Evolutionary conservation across 2,329 filamentous ascomycete species (phyloP).

Genomic region (Botryotinia calthae): DNA sequence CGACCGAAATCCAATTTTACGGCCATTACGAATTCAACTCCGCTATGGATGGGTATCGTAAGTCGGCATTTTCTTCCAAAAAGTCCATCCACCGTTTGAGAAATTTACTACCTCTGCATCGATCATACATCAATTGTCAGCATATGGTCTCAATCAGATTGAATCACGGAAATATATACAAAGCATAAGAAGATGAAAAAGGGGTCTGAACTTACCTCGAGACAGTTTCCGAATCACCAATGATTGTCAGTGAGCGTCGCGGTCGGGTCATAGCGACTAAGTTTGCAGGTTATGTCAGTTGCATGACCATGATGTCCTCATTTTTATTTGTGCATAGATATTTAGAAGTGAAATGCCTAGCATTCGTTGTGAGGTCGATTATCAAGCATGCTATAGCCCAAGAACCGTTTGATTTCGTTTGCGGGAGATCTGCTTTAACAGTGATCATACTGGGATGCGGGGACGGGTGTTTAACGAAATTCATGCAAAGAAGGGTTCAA

Average conservation of each 20-base stretch:
- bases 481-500: conserved; percentile 16
- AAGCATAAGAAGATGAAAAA: conserved; percentile 18
- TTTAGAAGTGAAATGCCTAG: neutral
- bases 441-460: neutral
- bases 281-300: conserved; percentile 8
- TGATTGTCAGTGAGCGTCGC: conserved; percentile 82
- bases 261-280: conserved; percentile 97
- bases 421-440: neutral
- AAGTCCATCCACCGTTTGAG: conserved; percentile 89
- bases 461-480: neutral
- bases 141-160: conserved; percentile 24
- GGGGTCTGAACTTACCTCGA: conserved; percentile 58
- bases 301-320: conserved; percentile 25
- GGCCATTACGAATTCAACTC: conserved; percentile 30
- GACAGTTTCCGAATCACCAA: conserved; percentile 90
- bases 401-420: conserved; percentile 2
- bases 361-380: conserved; percentile 6
- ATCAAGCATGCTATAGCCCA: conserved; percentile 6
- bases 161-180: conserved; percentile 5
- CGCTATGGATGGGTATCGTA: conserved; percentile 75
- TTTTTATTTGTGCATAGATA: conserved; percentile 4
- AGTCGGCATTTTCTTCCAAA: conserved; percentile 83
- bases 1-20: neutral
- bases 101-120: conserved; percentile 73
- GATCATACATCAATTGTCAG: conserved; percentile 34